Evolutionary conservation across 2,329 filamentous ascomycete genomes (phyloP).

Genomic region (Chalaropsis thielavioides): DNA sequence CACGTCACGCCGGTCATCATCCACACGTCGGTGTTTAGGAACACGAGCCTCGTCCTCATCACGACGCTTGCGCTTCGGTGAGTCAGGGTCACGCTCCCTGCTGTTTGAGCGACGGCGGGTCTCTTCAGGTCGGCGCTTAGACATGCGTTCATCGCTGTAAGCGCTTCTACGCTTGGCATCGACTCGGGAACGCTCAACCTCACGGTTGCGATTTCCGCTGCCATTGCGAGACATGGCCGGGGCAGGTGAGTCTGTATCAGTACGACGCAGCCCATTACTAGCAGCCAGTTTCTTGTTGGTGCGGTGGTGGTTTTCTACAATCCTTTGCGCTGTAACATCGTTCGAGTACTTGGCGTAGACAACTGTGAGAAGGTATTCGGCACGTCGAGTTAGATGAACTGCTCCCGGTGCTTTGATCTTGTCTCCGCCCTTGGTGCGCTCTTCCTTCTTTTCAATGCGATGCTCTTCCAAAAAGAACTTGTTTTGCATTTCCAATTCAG

Average conservation of each 20-base stretch:
- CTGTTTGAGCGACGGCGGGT: constrained; percentile 20
- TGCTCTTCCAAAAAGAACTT: constrained; percentile 97
- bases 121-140: constrained; percentile 39
- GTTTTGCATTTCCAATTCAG: constrained; percentile 68
- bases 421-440: constrained; percentile 63
- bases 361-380: constrained; percentile 91
- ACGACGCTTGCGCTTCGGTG: constrained; percentile 18
- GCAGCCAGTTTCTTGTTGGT: constrained; percentile 68
- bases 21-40: constrained; percentile 30
- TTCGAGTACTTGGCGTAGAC: constrained; percentile 71
- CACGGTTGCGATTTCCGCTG: constrained; percentile 35
- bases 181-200: constrained; percentile 29
- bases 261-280: constrained; percentile 45
- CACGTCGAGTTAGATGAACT: constrained; percentile 85
- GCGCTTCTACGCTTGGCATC: constrained; percentile 49
- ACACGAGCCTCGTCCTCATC: constrained; percentile 23
- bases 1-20: constrained; percentile 28
- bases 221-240: constrained; percentile 31
- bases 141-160: constrained; percentile 27
- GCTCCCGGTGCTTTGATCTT: constrained; percentile 88
- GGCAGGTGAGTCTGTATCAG: constrained; percentile 58
- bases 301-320: constrained; percentile 83
- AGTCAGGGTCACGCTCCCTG: constrained; percentile 27
- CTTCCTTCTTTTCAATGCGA: constrained; percentile 93
- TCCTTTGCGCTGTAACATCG: constrained; percentile 60